A percentile compares a stretch with the other conserved stretches of the same genome.
Evolutionary conservation across 164 flowering plant species (phyloP).

Genomic region (Sextonia rubra): DNA sequence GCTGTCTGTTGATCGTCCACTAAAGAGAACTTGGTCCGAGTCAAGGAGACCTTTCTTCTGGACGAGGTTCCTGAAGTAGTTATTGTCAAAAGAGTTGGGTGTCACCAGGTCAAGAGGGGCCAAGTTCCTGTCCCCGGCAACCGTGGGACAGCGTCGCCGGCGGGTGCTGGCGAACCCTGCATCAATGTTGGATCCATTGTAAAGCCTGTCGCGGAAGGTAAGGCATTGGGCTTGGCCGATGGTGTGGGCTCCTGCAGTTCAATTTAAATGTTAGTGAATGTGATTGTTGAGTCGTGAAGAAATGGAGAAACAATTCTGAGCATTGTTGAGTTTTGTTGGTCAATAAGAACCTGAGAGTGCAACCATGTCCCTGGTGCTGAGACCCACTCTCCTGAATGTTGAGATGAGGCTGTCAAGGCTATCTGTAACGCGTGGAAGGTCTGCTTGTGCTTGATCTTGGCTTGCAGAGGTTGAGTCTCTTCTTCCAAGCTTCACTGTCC

Average conservation of each 20-base stretch:
- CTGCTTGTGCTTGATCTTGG: not conserved
- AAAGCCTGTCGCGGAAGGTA: conserved; percentile 26
- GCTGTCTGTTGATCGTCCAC: conserved; percentile 14
- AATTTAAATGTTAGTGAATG: not conserved
- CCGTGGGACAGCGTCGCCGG: conserved; percentile 28
- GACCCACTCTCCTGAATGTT: conserved; percentile 1
- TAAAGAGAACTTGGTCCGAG: conserved; percentile 15
- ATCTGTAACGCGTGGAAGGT: conserved; percentile 6
- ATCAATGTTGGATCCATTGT: conserved; percentile 38
- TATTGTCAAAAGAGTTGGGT: conserved; percentile 38
- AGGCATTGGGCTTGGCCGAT: conserved; percentile 35
- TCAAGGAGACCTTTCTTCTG: conserved; percentile 12
- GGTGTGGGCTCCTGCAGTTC: conserved; percentile 35
- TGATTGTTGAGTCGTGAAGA: not conserved
- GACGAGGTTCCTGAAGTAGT: conserved; percentile 42
- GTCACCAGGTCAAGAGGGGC: conserved; percentile 51
- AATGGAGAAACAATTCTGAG: not conserved
- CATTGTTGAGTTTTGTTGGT: not conserved
- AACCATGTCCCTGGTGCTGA: conserved; percentile 6
- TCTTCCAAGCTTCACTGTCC: conserved; percentile 24
- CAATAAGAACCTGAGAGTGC: conserved; percentile 11
- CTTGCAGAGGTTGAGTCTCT: conserved; percentile 12
- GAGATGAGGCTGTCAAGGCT: conserved; percentile 4
- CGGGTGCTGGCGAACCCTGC: conserved; percentile 35
- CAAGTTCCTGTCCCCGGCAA: conserved; percentile 21